phyloP scores from a whole-genome alignment of 306 rosid species.

The Oemleria cerasiformis region DNA sequence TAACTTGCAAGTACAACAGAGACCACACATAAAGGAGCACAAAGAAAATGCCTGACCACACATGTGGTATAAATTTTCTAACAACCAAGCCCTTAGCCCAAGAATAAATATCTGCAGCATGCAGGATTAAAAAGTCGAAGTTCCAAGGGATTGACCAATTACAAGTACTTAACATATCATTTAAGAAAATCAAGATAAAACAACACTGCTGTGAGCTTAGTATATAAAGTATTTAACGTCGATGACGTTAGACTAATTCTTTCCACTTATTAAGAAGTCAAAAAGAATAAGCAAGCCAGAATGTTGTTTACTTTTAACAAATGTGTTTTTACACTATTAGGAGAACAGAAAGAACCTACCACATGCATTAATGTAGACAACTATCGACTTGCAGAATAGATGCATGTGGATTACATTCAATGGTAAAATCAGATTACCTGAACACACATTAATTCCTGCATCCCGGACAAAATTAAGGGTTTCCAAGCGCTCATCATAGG shows the following conservation, averaged over 20 bases:
- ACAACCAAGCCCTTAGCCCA: background rate
- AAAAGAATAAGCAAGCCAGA: background rate
- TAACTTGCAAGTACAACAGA: background rate
- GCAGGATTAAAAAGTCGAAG: background rate
- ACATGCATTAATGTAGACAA: background rate
- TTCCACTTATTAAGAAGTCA: background rate
- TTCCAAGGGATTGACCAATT: background rate
- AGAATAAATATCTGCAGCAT: background rate
- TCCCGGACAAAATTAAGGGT: constrained; percentile 89
- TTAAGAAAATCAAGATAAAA: background rate
- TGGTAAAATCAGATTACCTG: constrained; percentile 50
- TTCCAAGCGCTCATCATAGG: constrained; percentile 85
- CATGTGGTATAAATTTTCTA: background rate
- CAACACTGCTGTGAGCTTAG: background rate
- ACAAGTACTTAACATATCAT: background rate
- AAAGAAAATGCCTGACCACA: background rate
- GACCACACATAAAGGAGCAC: background rate
- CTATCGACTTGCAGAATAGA: background rate
- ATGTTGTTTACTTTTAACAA: background rate
- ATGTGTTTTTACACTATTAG: background rate
- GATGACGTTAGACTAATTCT: background rate
- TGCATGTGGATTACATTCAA: background rate
- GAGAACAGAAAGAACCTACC: background rate
- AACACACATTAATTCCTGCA: constrained; percentile 95
- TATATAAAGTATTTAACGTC: background rate